These are phyloP conservation scores for Dendrobium catenatum DNA, from an alignment of 106 monocot species.

Conservation along the genomic window DNA sequence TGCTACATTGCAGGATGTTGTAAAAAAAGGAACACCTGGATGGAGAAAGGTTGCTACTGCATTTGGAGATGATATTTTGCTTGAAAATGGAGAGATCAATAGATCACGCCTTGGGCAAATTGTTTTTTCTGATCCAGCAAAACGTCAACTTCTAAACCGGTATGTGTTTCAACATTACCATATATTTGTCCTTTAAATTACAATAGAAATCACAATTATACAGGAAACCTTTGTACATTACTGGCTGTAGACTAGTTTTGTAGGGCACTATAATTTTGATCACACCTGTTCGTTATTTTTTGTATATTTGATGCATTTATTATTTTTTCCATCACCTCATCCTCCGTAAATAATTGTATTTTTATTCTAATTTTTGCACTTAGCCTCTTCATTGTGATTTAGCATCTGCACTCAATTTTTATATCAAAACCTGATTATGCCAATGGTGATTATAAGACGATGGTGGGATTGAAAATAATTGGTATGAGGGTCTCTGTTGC, in stretches of 20 bases:
- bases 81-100: conserved; percentile 70
- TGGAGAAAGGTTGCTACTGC: conserved; percentile 62
- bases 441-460: too few species aligned
- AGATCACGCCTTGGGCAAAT: conserved; percentile 59
- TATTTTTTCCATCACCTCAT: too few species aligned
- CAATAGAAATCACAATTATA: background rate
- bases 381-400: too few species aligned
- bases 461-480: too few species aligned
- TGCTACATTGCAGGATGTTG: conserved; percentile 48
- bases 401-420: too few species aligned
- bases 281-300: too few species aligned
- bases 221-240: background rate
- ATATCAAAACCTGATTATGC: too few species aligned
- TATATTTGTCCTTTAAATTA: background rate
- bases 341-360: too few species aligned
- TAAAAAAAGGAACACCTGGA: conserved; percentile 56
- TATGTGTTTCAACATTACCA: conserved; percentile 9
- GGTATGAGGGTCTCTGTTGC: too few species aligned
- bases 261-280: background rate
- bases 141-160: conserved; percentile 69
- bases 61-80: conserved; percentile 54
- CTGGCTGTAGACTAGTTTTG: background rate
- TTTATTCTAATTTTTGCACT: too few species aligned
- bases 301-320: too few species aligned
- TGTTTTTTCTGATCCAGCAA: conserved; percentile 56